These are phyloP conservation scores for Calonectria pseudoturangicola DNA, from an alignment of 2,329 filamentous ascomycete genomes.

Conservation along the genomic window DNA sequence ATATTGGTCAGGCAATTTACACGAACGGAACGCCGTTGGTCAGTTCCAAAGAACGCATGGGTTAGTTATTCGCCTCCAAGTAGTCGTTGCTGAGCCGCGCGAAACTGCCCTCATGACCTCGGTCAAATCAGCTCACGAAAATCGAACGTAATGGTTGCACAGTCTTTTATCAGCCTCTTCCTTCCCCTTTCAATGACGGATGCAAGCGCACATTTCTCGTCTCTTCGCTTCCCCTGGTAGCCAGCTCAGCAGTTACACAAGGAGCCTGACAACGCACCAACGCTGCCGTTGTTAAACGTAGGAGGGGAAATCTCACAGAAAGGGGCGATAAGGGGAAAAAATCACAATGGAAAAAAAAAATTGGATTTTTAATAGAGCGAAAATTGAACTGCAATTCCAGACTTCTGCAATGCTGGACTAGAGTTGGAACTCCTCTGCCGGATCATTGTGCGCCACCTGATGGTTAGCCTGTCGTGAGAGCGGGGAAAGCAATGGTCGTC, in stretches of 20 bases:
- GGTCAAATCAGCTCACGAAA: not conserved
- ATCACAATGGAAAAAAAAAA: too few species aligned
- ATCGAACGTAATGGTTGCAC: not conserved
- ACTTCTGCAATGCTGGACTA: too few species aligned
- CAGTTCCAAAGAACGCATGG: not conserved
- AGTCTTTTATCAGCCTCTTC: not conserved
- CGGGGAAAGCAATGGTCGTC: not conserved
- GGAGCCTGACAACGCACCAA: conserved; percentile 4
- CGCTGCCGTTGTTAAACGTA: not conserved
- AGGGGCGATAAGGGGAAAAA: not conserved
- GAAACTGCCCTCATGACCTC: not conserved
- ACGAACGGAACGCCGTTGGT: not conserved
- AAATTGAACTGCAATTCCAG: too few species aligned
- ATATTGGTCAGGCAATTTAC: not conserved
- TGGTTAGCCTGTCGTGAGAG: not conserved
- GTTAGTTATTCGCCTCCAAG: not conserved
- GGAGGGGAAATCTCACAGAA: not conserved
- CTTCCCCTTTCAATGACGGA: too few species aligned
- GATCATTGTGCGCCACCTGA: not conserved
- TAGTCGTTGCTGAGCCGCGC: not conserved
- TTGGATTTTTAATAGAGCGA: too few species aligned
- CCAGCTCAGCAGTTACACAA: not conserved
- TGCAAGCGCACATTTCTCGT: not conserved
- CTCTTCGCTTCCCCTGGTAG: too few species aligned
- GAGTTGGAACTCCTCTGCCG: not conserved